A percentile compares a stretch with the other conserved stretches of the same genome.
Evolutionary conservation across 352 stramenopile genomes (phyloP).

Genomic region (Phytopythium montanum): DNA sequence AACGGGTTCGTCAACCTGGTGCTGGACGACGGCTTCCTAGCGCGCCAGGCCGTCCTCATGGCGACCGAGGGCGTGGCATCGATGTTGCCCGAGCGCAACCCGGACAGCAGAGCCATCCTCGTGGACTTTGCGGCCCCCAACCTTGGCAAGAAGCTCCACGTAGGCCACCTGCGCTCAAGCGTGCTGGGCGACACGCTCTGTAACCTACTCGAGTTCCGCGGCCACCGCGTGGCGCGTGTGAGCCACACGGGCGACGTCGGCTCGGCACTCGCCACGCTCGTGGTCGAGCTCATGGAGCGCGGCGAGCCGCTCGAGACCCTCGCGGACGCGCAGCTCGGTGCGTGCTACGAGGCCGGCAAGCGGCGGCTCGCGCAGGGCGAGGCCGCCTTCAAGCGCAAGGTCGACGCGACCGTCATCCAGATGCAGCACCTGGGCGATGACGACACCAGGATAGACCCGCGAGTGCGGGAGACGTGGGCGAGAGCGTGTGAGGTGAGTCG

Average conservation of each 20-base stretch:
- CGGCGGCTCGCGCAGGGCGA: conserved; percentile 26
- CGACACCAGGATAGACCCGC: conserved; percentile 24
- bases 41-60: conserved; percentile 51
- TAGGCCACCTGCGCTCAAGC: conserved; percentile 77
- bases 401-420: conserved; percentile 68
- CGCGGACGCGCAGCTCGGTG: conserved; percentile 54
- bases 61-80: conserved; percentile 46
- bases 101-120: conserved; percentile 39
- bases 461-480: too few species aligned
- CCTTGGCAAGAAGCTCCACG: conserved; percentile 84
- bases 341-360: conserved; percentile 74
- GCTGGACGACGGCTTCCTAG: conserved; percentile 67
- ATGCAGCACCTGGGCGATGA: conserved; percentile 48
- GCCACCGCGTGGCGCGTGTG: conserved; percentile 60
- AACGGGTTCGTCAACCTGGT: conserved; percentile 81
- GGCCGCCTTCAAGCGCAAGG: conserved; percentile 48
- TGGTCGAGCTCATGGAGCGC: conserved; percentile 67
- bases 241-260: conserved; percentile 81
- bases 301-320: conserved; percentile 40
- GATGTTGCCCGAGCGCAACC: conserved; percentile 12
- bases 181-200: conserved; percentile 78
- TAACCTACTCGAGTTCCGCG: conserved; percentile 79
- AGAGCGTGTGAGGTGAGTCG: too few species aligned
- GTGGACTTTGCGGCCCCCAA: conserved; percentile 85
- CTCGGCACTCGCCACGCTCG: conserved; percentile 69